Evolutionary conservation across 2,329 filamentous ascomycete genomes (phyloP).

Genomic region (Endothia cerciana): DNA sequence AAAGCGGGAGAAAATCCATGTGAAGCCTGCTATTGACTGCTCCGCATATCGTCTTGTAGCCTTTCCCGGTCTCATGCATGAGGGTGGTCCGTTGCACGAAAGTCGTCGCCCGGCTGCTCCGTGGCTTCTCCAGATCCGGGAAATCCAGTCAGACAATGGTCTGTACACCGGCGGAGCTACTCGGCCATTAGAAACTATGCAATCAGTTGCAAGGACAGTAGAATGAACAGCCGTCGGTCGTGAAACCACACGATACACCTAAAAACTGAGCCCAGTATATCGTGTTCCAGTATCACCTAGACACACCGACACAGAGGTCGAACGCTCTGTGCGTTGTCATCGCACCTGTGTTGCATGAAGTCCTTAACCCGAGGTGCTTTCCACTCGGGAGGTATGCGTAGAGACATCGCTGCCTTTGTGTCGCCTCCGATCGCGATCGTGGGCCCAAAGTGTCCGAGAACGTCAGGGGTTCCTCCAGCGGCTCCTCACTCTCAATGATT

Average conservation of each 20-base stretch:
- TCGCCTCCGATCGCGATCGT: slow-evolving; percentile 4
- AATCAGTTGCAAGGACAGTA: slow-evolving; percentile 14
- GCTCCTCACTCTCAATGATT: neutral
- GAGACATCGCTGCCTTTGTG: slow-evolving; percentile 10
- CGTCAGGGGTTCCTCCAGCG: neutral
- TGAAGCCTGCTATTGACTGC: neutral
- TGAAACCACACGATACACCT: slow-evolving; percentile 1
- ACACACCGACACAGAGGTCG: slow-evolving; percentile 4
- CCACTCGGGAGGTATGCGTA: neutral
- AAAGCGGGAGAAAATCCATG: neutral
- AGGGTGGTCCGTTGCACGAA: neutral
- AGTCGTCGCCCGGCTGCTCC: slow-evolving; percentile 11
- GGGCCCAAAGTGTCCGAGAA: neutral
- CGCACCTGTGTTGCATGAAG: neutral
- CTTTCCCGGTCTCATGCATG: slow-evolving; percentile 5
- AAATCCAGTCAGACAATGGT: neutral
- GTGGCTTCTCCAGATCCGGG: neutral
- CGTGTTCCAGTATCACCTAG: slow-evolving; percentile 10
- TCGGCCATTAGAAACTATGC: slow-evolving; percentile 2
- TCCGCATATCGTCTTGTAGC: neutral
- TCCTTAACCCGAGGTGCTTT: neutral
- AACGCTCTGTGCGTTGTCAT: neutral
- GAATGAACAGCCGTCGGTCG: slow-evolving; percentile 12
- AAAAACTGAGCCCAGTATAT: slow-evolving; percentile 6
- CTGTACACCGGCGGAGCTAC: slow-evolving; percentile 17